Evolutionary conservation across 257 asterid genomes (phyloP).

Genomic region (Solanum chaucha): DNA sequence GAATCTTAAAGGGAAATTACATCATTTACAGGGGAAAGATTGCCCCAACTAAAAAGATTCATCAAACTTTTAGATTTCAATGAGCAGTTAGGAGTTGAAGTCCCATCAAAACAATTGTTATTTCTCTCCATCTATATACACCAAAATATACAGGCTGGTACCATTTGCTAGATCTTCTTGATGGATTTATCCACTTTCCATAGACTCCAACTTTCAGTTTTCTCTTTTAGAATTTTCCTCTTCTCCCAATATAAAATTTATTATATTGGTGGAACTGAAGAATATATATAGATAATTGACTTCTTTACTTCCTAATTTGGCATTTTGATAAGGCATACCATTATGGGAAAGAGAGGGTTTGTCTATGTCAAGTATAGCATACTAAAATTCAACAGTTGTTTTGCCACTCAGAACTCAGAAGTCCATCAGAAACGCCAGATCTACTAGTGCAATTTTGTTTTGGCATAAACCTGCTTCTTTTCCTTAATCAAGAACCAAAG

Average conservation of each 20-base stretch:
- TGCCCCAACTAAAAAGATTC: background rate
- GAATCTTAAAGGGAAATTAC: background rate
- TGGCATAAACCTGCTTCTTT: background rate
- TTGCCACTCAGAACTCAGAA: background rate
- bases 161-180: background rate
- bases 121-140: background rate
- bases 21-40: background rate
- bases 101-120: background rate
- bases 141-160: background rate
- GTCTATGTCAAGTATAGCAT: background rate
- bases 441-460: background rate
- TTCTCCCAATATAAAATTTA: background rate
- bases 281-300: background rate
- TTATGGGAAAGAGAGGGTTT: background rate
- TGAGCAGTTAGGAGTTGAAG: background rate
- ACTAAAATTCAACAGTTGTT: background rate
- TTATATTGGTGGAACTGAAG: background rate
- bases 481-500: background rate
- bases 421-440: background rate
- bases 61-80: background rate
- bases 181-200: background rate
- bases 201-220: background rate
- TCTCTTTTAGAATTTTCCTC: background rate
- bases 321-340: background rate
- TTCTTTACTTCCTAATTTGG: background rate